Conservation (phyloP, 495 filamentous ascomycete species). For the Venustampulla echinocandica region DNA sequence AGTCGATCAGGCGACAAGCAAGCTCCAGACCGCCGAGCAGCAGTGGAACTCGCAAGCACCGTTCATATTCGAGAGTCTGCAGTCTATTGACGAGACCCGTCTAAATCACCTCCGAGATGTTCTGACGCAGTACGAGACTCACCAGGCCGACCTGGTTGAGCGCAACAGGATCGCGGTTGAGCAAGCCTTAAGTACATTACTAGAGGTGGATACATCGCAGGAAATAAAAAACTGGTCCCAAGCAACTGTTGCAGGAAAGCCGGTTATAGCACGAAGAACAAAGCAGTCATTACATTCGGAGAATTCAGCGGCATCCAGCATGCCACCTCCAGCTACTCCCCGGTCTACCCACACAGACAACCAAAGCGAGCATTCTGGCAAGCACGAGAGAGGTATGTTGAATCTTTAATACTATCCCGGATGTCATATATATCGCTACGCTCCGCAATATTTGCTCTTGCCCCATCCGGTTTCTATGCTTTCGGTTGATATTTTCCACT, state of each 20-base stretch:
- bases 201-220: constrained; percentile 79
- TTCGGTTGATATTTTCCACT: too few relatives aligned
- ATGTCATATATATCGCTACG: too few relatives aligned
- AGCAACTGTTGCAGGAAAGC: constrained; percentile 39
- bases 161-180: constrained; percentile 67
- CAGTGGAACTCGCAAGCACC: constrained; percentile 96
- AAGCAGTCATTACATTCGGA: constrained; percentile 29
- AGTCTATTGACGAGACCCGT: constrained; percentile 81
- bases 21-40: constrained; percentile 65
- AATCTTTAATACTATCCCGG: constrained; percentile 34
- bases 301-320: constrained; percentile 17
- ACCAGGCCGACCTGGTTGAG: constrained; percentile 84
- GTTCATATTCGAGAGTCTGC: constrained; percentile 90
- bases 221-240: constrained; percentile 82
- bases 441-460: too few relatives aligned
- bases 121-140: constrained; percentile 85
- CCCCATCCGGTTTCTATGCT: too few relatives aligned
- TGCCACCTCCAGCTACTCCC: constrained; percentile 32
- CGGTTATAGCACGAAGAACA: constrained; percentile 23
- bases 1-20: constrained; percentile 63
- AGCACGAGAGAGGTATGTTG: constrained; percentile 10
- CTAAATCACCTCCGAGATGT: constrained; percentile 88
- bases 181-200: constrained; percentile 69
- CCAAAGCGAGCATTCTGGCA: constrained; percentile 51
- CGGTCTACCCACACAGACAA: constrained; percentile 41